Conservation (phyloP, 495 filamentous ascomycete species). For the Penicillium desertorum region DNA sequence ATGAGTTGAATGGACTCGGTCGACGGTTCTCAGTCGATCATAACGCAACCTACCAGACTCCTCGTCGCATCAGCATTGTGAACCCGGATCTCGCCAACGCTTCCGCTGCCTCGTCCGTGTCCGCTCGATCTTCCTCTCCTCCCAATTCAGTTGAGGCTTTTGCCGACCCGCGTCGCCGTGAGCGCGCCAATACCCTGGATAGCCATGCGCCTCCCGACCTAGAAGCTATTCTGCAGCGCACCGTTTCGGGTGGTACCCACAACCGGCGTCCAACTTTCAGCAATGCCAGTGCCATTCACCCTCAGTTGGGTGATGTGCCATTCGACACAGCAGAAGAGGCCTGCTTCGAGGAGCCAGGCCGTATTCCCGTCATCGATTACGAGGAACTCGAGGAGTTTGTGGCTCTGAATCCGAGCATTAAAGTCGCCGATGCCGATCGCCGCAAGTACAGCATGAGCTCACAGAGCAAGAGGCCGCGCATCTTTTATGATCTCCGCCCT, state of each 20-base stretch:
- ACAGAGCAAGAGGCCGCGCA: slow-evolving; percentile 47
- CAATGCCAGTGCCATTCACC: slow-evolving; percentile 54
- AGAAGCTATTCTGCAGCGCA: slow-evolving; percentile 65
- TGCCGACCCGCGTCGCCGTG: slow-evolving; percentile 70
- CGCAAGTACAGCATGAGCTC: slow-evolving; percentile 56
- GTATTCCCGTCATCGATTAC: slow-evolving; percentile 72
- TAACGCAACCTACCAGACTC: slow-evolving; percentile 36
- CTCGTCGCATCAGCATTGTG: slow-evolving; percentile 40
- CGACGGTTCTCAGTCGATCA: slow-evolving; percentile 45
- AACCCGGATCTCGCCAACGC: slow-evolving; percentile 45
- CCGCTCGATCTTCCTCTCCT: slow-evolving; percentile 73
- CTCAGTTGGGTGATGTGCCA: slow-evolving; percentile 46
- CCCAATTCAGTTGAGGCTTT: slow-evolving; percentile 98
- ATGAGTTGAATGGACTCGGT: slow-evolving; percentile 43
- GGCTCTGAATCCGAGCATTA: slow-evolving; percentile 54
- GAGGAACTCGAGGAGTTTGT: slow-evolving; percentile 87
- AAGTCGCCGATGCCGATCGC: slow-evolving; percentile 30
- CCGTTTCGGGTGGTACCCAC: slow-evolving; percentile 67
- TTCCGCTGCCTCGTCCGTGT: slow-evolving; percentile 56
- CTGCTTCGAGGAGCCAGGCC: slow-evolving; percentile 66
- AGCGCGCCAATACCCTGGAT: slow-evolving; percentile 63
- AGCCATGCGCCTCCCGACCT: slow-evolving; percentile 58
- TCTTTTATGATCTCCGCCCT: slow-evolving; percentile 65
- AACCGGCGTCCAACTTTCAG: slow-evolving; percentile 60
- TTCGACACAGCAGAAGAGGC: slow-evolving; percentile 69